phyloP scores from a whole-genome alignment of 768 basidiomycete species.

The Scleroderma citrinum region DNA sequence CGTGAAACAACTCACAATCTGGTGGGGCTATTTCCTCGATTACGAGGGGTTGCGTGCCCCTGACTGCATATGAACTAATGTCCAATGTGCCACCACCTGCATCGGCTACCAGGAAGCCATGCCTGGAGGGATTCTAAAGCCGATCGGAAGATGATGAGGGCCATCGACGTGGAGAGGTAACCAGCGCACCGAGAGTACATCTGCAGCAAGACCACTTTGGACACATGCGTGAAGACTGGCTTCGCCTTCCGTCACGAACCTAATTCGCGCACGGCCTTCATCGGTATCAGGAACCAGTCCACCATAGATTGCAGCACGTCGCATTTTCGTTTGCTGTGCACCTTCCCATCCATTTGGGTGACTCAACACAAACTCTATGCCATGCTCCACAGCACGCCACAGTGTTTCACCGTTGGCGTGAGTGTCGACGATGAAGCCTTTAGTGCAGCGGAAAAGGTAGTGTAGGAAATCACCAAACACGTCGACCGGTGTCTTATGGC shows the following conservation, averaged over 20 bases:
- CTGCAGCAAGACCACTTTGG: constrained; percentile 68
- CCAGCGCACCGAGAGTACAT: constrained; percentile 61
- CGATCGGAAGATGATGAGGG: constrained; percentile 5
- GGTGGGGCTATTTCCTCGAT: constrained; percentile 83
- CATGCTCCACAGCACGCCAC: constrained; percentile 65
- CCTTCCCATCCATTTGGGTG: constrained; percentile 84
- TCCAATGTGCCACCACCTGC: constrained; percentile 80
- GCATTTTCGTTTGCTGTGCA: constrained; percentile 71
- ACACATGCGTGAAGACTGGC: constrained; percentile 80
- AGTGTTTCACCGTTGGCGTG: constrained; percentile 68
- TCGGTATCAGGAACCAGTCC: constrained; percentile 71
- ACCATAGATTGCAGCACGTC: constrained; percentile 64
- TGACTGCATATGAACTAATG: constrained; percentile 75
- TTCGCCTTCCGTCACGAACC: constrained; percentile 81
- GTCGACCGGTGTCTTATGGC: constrained; percentile 60
- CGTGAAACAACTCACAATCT: constrained; percentile 48
- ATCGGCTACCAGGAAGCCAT: constrained; percentile 76
- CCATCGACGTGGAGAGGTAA: background rate
- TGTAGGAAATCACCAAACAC: constrained; percentile 77
- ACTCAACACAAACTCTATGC: constrained; percentile 69
- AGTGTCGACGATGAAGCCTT: constrained; percentile 73
- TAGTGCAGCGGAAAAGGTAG: constrained; percentile 70
- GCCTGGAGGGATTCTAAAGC: constrained; percentile 59
- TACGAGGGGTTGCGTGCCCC: constrained; percentile 59
- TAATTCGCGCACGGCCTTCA: constrained; percentile 63